phyloP scores from a whole-genome alignment of 345 rosid species.

The Citrus maxima region DNA sequence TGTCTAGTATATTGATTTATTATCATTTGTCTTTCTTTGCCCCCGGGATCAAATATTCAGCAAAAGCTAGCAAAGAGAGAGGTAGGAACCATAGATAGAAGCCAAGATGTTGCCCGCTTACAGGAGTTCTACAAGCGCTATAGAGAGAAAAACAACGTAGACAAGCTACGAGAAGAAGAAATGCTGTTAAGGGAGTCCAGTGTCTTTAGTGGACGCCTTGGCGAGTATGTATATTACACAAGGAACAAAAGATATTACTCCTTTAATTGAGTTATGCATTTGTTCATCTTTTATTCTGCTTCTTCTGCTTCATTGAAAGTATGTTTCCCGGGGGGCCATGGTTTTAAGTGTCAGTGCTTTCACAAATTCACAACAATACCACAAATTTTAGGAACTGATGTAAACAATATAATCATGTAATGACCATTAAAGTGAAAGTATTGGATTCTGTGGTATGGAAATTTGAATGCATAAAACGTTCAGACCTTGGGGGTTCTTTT shows the following conservation, averaged over 20 bases:
- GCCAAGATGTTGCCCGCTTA: constrained; percentile 75
- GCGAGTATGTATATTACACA: constrained; percentile 60
- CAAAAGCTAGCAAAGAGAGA: constrained; percentile 98
- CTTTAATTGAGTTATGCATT: neutral
- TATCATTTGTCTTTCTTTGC: constrained; percentile 1
- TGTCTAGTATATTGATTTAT: neutral
- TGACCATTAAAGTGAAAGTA: neutral
- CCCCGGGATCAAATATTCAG: constrained; percentile 42
- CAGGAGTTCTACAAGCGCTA: constrained; percentile 80
- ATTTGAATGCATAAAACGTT: neutral
- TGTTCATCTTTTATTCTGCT: neutral
- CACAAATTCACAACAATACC: no score
- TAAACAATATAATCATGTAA: neutral
- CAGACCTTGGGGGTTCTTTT: neutral
- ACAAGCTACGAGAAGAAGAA: constrained; percentile 76
- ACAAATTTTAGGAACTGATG: neutral
- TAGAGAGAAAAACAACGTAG: constrained; percentile 78
- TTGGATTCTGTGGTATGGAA: neutral
- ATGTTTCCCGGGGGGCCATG: neutral
- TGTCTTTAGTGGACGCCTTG: constrained; percentile 53
- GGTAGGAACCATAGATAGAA: constrained; percentile 80
- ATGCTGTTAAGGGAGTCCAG: constrained; percentile 77
- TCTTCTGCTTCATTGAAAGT: neutral
- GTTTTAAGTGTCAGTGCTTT: neutral
- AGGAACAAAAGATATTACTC: constrained; percentile 3